These are phyloP conservation scores for Phlebiopsis gigantea DNA, from an alignment of 768 basidiomycete genomes.

Conservation along the genomic window DNA sequence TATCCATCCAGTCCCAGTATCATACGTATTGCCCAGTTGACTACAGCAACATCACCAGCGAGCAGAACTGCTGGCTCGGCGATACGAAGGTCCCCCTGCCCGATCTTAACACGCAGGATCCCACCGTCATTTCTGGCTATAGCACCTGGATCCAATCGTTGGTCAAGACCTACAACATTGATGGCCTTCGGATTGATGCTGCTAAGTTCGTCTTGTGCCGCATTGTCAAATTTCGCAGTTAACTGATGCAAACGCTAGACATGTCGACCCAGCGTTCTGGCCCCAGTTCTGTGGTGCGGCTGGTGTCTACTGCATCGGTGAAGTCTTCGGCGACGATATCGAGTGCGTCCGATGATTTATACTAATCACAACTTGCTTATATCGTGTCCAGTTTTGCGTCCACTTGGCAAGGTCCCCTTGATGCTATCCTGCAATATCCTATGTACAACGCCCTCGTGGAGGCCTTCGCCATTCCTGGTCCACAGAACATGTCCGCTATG, in stretches of 20 bases:
- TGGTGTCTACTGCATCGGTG: slow-evolving; percentile 83
- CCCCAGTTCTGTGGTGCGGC: slow-evolving; percentile 66
- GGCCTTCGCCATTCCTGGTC: slow-evolving; percentile 71
- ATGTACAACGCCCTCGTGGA: slow-evolving; percentile 56
- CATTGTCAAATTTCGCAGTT: slow-evolving; percentile 3
- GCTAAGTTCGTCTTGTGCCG: slow-evolving; percentile 27
- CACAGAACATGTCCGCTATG: slow-evolving; percentile 54
- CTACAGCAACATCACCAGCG: slow-evolving; percentile 63
- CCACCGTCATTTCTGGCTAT: slow-evolving; percentile 56
- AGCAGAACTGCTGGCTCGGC: slow-evolving; percentile 81
- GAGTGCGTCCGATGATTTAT: slow-evolving; percentile 33
- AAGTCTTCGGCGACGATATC: slow-evolving; percentile 58
- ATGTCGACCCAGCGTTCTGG: slow-evolving; percentile 76
- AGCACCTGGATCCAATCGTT: slow-evolving; percentile 64
- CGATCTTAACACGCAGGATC: slow-evolving; percentile 73
- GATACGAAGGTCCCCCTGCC: slow-evolving; percentile 68
- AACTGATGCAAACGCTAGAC: slow-evolving; percentile 32
- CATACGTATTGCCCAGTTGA: slow-evolving; percentile 77
- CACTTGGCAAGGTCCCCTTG: slow-evolving; percentile 59
- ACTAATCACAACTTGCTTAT: slow-evolving; percentile 15
- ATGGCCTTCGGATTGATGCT: slow-evolving; percentile 84
- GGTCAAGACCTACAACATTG: slow-evolving; percentile 67
- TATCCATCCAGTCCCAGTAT: slow-evolving; percentile 47
- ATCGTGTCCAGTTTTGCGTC: slow-evolving; percentile 41
- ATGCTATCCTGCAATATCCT: slow-evolving; percentile 70